A percentile compares a stretch with the other conserved stretches of the same genome.
Conservation (phyloP, 1,139 yeast species). For the Yamadazyma membranifaciens region DNA sequence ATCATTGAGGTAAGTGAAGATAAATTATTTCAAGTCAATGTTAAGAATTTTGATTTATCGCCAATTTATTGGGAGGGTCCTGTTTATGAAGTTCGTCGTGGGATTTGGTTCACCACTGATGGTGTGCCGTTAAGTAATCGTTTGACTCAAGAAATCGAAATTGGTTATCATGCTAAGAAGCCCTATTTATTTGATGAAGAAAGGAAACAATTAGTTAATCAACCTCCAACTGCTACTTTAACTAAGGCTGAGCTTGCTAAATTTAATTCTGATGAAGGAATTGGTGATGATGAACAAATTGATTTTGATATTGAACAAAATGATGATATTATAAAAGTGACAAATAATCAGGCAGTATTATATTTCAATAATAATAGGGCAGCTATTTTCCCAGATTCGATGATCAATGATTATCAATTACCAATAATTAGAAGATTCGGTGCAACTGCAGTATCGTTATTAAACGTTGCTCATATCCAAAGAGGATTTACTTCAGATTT, state of each 20-base stretch:
- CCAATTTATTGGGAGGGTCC: constrained; percentile 95
- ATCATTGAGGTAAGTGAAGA: constrained; percentile 75
- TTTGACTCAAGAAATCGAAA: constrained; percentile 60
- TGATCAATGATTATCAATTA: constrained; percentile 34
- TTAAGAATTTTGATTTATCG: constrained; percentile 48
- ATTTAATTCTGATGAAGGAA: constrained; percentile 14
- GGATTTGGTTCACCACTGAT: constrained; percentile 73
- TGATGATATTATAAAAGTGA: constrained; percentile 30
- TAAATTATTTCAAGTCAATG: constrained; percentile 68
- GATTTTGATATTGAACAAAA: constrained; percentile 16
- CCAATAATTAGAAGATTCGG: constrained; percentile 41
- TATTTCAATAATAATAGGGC: constrained; percentile 35
- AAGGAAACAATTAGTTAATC: constrained; percentile 7
- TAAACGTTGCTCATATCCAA: constrained; percentile 36
- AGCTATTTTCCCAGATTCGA: constrained; percentile 35
- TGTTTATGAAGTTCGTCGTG: constrained; percentile 75
- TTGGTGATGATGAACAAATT: constrained; percentile 4
- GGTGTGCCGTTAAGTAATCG: constrained; percentile 57
- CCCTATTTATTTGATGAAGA: constrained; percentile 26
- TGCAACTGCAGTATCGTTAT: constrained; percentile 27
- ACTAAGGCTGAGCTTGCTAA: constrained; percentile 13
- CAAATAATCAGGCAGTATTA: constrained; percentile 30
- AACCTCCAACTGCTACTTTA: constrained; percentile 1
- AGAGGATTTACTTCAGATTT: constrained; percentile 38
- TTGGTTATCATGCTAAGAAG: constrained; percentile 39